Evolutionary conservation across 75 land plant species (phyloP).

Genomic region (Larix kaempferi): DNA sequence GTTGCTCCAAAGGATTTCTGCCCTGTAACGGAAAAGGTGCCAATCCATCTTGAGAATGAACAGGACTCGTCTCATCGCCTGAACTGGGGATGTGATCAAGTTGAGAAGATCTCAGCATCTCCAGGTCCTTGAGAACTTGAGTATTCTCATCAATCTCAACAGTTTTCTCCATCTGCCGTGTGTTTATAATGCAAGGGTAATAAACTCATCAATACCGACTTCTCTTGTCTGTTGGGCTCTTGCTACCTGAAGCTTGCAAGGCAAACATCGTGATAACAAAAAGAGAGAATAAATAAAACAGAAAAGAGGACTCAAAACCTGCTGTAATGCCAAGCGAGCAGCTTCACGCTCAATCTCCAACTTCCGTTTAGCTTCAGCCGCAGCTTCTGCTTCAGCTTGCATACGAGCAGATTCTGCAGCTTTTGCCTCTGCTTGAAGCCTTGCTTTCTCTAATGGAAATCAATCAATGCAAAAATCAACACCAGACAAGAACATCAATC

Average conservation of each 20-base stretch:
- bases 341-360: conserved; percentile 87
- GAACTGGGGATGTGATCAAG: conserved; percentile 53
- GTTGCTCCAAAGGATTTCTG: conserved; percentile 81
- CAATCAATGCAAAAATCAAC: background rate
- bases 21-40: conserved; percentile 57
- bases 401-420: conserved; percentile 76
- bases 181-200: background rate
- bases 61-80: conserved; percentile 61
- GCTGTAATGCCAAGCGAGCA: conserved; percentile 72
- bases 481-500: background rate
- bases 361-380: conserved; percentile 65
- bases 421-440: conserved; percentile 88
- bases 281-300: background rate
- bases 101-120: conserved; percentile 70
- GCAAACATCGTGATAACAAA: background rate
- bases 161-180: conserved; percentile 87
- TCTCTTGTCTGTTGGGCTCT: background rate
- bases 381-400: conserved; percentile 79
- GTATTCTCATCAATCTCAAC: conserved; percentile 80
- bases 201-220: background rate
- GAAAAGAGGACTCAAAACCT: conserved; percentile 28
- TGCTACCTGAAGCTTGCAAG: background rate
- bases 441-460: conserved; percentile 60
- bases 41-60: conserved; percentile 47
- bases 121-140: conserved; percentile 72